A percentile compares a stretch with the other conserved stretches of the same genome.
These are phyloP conservation scores for Gossypium gossypioides DNA, from an alignment of 441 rosid genomes.

Conservation along the genomic window DNA sequence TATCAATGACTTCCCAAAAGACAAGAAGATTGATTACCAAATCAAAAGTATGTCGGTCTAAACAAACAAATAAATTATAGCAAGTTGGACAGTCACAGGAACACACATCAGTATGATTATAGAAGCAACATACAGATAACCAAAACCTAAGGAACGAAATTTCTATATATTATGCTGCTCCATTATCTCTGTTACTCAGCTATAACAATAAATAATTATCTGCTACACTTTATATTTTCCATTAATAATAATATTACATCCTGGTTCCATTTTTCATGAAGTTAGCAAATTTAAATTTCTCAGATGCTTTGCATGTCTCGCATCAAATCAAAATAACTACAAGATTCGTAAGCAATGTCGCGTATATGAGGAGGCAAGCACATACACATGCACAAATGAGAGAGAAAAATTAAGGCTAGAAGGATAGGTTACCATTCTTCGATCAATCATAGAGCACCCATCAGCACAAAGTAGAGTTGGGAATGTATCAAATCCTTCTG, in stretches of 20 bases:
- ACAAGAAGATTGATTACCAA: not conserved
- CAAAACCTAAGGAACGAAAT: not conserved
- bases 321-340: not conserved
- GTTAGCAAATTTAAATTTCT: not conserved
- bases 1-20: not conserved
- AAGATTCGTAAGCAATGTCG: not conserved
- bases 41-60: not conserved
- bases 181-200: not conserved
- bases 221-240: not conserved
- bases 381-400: not conserved
- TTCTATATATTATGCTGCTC: not conserved
- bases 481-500: slow-evolving; percentile 90
- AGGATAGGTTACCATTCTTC: slow-evolving; percentile 64
- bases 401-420: not conserved
- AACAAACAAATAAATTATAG: not conserved
- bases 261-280: not conserved
- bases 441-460: slow-evolving; percentile 87
- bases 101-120: not conserved
- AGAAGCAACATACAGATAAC: not conserved
- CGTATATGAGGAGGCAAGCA: slow-evolving; percentile 18
- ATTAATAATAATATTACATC: not conserved
- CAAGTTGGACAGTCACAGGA: not conserved
- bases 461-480: slow-evolving; percentile 90
- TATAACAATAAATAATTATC: not conserved
- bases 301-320: not conserved